These are phyloP conservation scores for Eragrostis nindensis DNA, from an alignment of 176 grass and related monocot species.

Conservation along the genomic window DNA sequence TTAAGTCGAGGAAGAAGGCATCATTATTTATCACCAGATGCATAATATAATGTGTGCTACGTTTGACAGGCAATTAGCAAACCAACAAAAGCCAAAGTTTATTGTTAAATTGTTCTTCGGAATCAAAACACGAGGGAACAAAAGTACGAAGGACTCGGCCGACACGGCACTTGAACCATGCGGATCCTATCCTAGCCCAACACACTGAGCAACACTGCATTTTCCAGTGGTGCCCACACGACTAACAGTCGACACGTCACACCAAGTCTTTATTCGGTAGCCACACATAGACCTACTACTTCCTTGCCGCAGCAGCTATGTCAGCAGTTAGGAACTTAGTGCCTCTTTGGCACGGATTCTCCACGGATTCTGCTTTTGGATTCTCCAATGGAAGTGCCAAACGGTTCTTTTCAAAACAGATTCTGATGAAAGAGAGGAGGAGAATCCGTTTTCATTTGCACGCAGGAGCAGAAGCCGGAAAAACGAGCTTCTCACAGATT, in stretches of 20 bases:
- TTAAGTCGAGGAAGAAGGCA: not conserved
- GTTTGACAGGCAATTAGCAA: not conserved
- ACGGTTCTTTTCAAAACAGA: too few species aligned
- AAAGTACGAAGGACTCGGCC: not conserved
- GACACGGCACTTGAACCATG: not conserved
- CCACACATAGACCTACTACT: not conserved
- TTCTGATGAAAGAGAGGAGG: too few species aligned
- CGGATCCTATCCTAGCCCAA: conserved; percentile 6
- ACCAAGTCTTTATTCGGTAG: conserved; percentile 29
- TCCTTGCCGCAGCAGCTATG: conserved; percentile 36
- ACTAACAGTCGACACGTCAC: conserved; percentile 7
- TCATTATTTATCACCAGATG: not conserved
- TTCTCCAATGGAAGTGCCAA: too few species aligned
- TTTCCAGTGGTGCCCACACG: not conserved
- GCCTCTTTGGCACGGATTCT: too few species aligned
- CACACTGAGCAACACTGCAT: conserved; percentile 14
- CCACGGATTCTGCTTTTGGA: too few species aligned
- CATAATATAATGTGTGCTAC: not conserved
- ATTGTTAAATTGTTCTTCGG: not conserved
- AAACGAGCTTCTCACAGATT: too few species aligned
- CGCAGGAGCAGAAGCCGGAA: too few species aligned
- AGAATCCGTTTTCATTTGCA: too few species aligned
- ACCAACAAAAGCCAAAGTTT: not conserved
- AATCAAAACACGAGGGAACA: conserved; percentile 9
- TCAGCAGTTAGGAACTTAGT: conserved; percentile 23